A percentile compares a stretch with the other conserved stretches of the same genome.
These are phyloP conservation scores for Zymoseptoria crescenta DNA, from an alignment of 2,329 filamentous ascomycete genomes.

Conservation along the genomic window DNA sequence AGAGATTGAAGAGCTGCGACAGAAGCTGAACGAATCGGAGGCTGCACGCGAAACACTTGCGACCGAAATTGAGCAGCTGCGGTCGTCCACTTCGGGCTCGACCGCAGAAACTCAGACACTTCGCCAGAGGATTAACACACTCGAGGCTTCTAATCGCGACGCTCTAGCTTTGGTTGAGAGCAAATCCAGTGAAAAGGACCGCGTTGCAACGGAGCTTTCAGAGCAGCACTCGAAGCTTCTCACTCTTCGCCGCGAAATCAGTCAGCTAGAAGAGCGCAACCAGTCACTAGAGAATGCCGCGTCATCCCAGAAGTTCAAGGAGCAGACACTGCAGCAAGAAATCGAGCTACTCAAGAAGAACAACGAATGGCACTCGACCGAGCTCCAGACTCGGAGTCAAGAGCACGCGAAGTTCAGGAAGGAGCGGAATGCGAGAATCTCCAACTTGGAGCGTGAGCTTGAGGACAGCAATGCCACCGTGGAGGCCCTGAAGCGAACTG, in stretches of 20 bases:
- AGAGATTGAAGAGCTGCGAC: slow-evolving; percentile 72
- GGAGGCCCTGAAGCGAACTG: slow-evolving; percentile 69
- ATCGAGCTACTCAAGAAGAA: slow-evolving; percentile 81
- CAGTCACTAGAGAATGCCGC: slow-evolving; percentile 74
- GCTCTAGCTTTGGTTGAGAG: slow-evolving; percentile 82
- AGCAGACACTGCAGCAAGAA: slow-evolving; percentile 84
- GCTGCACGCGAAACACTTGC: slow-evolving; percentile 66
- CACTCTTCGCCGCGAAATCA: slow-evolving; percentile 74
- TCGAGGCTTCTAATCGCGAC: slow-evolving; percentile 89
- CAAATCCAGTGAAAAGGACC: slow-evolving; percentile 79
- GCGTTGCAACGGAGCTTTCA: slow-evolving; percentile 76
- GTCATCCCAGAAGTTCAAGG: slow-evolving; percentile 77
- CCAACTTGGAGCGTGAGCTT: slow-evolving; percentile 78
- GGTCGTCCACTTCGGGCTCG: slow-evolving; percentile 63
- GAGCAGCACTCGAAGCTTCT: slow-evolving; percentile 83
- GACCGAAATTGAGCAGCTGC: slow-evolving; percentile 71
- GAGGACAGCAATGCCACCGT: slow-evolving; percentile 74
- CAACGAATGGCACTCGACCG: slow-evolving; percentile 86
- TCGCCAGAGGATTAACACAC: slow-evolving; percentile 71
- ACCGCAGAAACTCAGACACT: slow-evolving; percentile 68
- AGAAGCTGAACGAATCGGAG: slow-evolving; percentile 77
- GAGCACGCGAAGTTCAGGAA: slow-evolving; percentile 88
- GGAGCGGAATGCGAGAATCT: slow-evolving; percentile 84
- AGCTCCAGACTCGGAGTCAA: slow-evolving; percentile 80
- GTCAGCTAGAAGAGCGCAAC: slow-evolving; percentile 70